Evolutionary conservation across 176 grass and related monocot species (phyloP).

Genomic region (Poa pratensis): DNA sequence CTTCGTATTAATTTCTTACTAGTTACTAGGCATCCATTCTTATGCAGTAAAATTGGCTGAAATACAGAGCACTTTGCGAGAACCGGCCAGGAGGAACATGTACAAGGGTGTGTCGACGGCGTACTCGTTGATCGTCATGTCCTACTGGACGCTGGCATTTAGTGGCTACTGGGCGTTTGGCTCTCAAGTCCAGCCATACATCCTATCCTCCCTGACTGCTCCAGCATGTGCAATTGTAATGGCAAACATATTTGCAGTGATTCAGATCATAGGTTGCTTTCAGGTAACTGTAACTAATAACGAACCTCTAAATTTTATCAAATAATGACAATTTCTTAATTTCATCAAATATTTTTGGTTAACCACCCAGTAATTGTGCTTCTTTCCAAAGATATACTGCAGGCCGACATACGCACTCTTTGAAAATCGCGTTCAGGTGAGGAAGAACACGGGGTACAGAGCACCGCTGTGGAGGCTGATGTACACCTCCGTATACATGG

Average conservation of each 20-base stretch:
- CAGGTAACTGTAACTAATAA: conserved; percentile 48
- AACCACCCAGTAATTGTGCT: conserved; percentile 14
- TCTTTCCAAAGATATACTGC: conserved; percentile 69
- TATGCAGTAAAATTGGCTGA: not conserved
- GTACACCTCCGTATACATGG: conserved; percentile 64
- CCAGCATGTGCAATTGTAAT: conserved; percentile 74
- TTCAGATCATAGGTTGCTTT: conserved; percentile 87
- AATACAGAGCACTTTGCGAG: conserved; percentile 57
- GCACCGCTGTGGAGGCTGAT: conserved; percentile 46
- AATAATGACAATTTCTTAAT: not conserved
- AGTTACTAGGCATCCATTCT: not conserved
- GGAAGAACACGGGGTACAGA: conserved; percentile 36
- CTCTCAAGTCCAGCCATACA: conserved; percentile 71
- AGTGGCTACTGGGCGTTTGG: conserved; percentile 85
- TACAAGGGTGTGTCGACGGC: conserved; percentile 66
- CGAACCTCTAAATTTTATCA: not conserved
- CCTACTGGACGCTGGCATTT: conserved; percentile 76
- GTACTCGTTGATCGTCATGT: conserved; percentile 61
- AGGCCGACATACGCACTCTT: conserved; percentile 71
- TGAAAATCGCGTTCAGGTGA: conserved; percentile 33
- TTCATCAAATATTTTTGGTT: not conserved
- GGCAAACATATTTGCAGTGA: conserved; percentile 87
- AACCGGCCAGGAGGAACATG: conserved; percentile 72
- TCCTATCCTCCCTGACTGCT: conserved; percentile 67
- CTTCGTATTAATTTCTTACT: not conserved